Percentiles rank a stretch among this genome's conserved stretches.
These are phyloP conservation scores for Chloris gayana DNA, from an alignment of 176 grass and related monocot species.

Conservation along the genomic window DNA sequence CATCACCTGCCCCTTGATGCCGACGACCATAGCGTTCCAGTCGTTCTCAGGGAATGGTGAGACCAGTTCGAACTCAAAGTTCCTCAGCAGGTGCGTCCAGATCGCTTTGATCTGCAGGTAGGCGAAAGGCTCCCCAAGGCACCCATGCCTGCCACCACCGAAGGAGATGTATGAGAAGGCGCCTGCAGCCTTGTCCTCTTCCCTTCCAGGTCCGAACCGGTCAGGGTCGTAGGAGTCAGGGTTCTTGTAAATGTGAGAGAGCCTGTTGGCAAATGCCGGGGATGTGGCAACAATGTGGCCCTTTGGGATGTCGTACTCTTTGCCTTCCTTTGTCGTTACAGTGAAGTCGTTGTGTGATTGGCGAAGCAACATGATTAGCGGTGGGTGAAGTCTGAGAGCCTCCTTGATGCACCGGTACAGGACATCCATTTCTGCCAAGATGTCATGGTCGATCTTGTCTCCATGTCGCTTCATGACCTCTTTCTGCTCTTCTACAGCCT, in stretches of 20 bases:
- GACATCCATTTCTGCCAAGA: constrained; percentile 94
- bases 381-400: constrained; percentile 87
- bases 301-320: constrained; percentile 85
- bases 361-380: constrained; percentile 87
- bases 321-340: constrained; percentile 79
- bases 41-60: constrained; percentile 87
- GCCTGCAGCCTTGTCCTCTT: constrained; percentile 88
- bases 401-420: constrained; percentile 98
- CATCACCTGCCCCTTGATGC: constrained; percentile 90
- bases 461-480: constrained; percentile 76
- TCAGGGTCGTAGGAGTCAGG: constrained; percentile 82
- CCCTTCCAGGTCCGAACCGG: constrained; percentile 69
- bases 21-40: constrained; percentile 96
- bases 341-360: constrained; percentile 85
- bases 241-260: constrained; percentile 83
- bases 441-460: constrained; percentile 81
- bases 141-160: constrained; percentile 83
- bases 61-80: constrained; percentile 93
- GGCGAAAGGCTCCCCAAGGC: constrained; percentile 88
- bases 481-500: constrained; percentile 91
- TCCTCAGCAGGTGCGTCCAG: constrained; percentile 88
- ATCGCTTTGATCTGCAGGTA: constrained; percentile 97
- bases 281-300: constrained; percentile 96
- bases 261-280: constrained; percentile 83
- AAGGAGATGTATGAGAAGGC: constrained; percentile 96